Evolutionary conservation across 2,329 filamentous ascomycete genomes (phyloP).

Genomic region (Trichoderma pleuroti): DNA sequence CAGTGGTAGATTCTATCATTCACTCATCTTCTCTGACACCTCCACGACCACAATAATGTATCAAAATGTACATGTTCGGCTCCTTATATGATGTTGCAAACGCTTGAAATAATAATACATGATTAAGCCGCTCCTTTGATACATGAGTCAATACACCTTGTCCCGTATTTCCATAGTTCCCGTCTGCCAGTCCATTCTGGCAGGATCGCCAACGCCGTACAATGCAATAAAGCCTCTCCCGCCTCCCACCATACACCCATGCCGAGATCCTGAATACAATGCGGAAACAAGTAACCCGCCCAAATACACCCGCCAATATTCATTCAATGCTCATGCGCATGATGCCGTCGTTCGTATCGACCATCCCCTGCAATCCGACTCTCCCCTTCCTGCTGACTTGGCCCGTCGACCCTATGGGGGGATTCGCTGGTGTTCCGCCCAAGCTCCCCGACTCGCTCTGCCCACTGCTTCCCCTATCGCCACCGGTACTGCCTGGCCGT

Average conservation of each 20-base stretch:
- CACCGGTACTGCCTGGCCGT: slow-evolving; percentile 60
- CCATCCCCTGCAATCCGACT: slow-evolving; percentile 87
- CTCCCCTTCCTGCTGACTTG: slow-evolving; percentile 56
- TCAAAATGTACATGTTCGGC: not conserved
- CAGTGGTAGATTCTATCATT: slow-evolving; percentile 3
- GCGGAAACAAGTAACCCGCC: not conserved
- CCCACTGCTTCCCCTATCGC: slow-evolving; percentile 49
- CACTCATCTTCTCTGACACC: not conserved
- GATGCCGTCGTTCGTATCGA: slow-evolving; percentile 87
- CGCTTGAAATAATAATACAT: not conserved
- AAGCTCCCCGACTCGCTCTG: slow-evolving; percentile 49
- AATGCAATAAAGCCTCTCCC: not conserved
- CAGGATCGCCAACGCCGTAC: not conserved
- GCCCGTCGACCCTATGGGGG: slow-evolving; percentile 36
- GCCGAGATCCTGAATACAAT: not conserved
- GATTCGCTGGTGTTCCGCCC: slow-evolving; percentile 29
- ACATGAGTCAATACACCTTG: not conserved
- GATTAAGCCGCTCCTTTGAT: not conserved
- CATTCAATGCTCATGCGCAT: slow-evolving; percentile 98
- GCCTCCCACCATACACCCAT: not conserved
- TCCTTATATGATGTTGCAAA: not conserved
- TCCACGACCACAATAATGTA: not conserved
- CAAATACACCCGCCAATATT: not conserved
- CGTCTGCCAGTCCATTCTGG: not conserved
- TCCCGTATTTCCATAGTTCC: not conserved